A percentile compares a stretch with the other conserved stretches of the same genome.
phyloP scores from a whole-genome alignment of 176 grass and related monocot species.

The Pontederia crassipes region DNA sequence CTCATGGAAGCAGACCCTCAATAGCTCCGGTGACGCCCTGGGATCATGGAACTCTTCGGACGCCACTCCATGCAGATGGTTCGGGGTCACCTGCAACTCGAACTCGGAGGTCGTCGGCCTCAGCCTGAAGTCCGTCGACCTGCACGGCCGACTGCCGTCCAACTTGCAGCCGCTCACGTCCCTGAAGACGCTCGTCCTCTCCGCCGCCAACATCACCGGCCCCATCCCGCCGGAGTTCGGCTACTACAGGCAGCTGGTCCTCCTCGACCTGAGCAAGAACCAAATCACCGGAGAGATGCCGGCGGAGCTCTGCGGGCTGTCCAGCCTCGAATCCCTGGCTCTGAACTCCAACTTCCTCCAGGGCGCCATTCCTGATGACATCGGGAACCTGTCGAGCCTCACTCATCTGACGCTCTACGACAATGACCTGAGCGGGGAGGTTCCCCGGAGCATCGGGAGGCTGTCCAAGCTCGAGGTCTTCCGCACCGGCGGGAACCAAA shows the following conservation, averaged over 20 bases:
- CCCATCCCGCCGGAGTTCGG: slow-evolving; percentile 54
- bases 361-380: slow-evolving; percentile 48
- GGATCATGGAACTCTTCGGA: slow-evolving; percentile 53
- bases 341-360: slow-evolving; percentile 61
- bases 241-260: slow-evolving; percentile 30
- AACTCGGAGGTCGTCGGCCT: slow-evolving; percentile 36
- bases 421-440: slow-evolving; percentile 53
- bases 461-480: slow-evolving; percentile 78
- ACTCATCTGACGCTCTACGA: slow-evolving; percentile 53
- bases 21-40: slow-evolving; percentile 31
- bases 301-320: slow-evolving; percentile 55
- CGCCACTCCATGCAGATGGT: slow-evolving; percentile 64
- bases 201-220: slow-evolving; percentile 70
- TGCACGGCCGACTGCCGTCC: slow-evolving; percentile 51
- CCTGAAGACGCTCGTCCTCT: slow-evolving; percentile 57
- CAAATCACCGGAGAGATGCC: slow-evolving; percentile 54
- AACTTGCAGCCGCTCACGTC: slow-evolving; percentile 39
- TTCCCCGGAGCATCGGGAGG: slow-evolving; percentile 54
- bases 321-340: slow-evolving; percentile 46
- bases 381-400: slow-evolving; percentile 67
- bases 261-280: slow-evolving; percentile 77
- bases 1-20: slow-evolving; percentile 54
- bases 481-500: slow-evolving; percentile 74
- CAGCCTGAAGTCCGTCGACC: slow-evolving; percentile 40
- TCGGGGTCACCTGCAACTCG: slow-evolving; percentile 61